phyloP scores from a whole-genome alignment of 2,329 filamentous ascomycete genomes.

The Gnomoniopsis sp. region DNA sequence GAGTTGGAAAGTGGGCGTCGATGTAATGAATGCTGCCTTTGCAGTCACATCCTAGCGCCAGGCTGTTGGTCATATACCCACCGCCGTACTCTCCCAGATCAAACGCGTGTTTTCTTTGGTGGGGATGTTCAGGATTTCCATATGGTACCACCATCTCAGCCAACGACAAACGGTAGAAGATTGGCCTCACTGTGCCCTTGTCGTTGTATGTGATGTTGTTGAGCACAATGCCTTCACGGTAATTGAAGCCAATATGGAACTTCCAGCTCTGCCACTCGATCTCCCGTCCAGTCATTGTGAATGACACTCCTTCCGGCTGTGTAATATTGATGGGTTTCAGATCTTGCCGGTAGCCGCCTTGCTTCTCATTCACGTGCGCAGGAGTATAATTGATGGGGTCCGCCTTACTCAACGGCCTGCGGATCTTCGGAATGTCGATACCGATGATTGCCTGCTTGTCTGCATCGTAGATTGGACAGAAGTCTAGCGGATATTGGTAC shows the following conservation, averaged over 20 bases:
- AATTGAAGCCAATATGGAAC: slow-evolving; percentile 92
- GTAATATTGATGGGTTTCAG: slow-evolving; percentile 75
- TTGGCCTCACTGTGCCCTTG: slow-evolving; percentile 69
- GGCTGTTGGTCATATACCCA: slow-evolving; percentile 79
- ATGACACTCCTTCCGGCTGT: slow-evolving; percentile 81
- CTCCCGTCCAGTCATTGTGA: slow-evolving; percentile 69
- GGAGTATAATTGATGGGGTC: slow-evolving; percentile 78
- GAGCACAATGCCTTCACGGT: slow-evolving; percentile 84
- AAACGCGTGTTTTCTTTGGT: slow-evolving; percentile 79
- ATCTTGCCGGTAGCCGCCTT: slow-evolving; percentile 73
- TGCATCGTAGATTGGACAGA: slow-evolving; percentile 86
- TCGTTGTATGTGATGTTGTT: slow-evolving; percentile 91
- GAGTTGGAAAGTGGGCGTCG: slow-evolving; percentile 80
- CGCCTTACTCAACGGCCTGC: slow-evolving; percentile 70
- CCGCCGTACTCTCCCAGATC: slow-evolving; percentile 79
- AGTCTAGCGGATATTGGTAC: slow-evolving; percentile 88
- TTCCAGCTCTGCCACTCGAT: slow-evolving; percentile 93
- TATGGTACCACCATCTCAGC: slow-evolving; percentile 95
- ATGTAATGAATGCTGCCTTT: slow-evolving; percentile 91
- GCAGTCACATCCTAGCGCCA: slow-evolving; percentile 77
- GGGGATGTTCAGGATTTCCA: slow-evolving; percentile 74
- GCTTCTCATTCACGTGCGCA: slow-evolving; percentile 61
- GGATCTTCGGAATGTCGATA: slow-evolving; percentile 77
- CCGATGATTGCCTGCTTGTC: slow-evolving; percentile 75
- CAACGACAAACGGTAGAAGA: slow-evolving; percentile 86